phyloP scores from a whole-genome alignment of 257 asterid genomes.

The Petrea volubilis region DNA sequence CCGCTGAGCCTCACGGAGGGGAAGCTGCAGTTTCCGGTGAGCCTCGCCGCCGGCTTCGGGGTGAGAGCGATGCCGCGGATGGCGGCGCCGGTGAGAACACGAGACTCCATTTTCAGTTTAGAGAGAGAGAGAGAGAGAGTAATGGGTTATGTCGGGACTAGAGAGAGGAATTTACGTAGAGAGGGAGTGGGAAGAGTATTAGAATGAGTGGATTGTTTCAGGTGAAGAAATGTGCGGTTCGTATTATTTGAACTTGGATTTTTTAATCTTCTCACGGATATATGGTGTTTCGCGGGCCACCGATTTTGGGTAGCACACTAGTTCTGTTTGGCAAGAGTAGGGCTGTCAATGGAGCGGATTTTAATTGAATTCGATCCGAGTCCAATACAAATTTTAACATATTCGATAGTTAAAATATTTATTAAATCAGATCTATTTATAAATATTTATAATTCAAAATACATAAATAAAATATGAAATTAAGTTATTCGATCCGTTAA shows the following conservation, averaged over 20 bases:
- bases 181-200: not conserved
- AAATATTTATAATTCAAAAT: no score
- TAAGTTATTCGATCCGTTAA: no score
- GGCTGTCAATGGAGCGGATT: no score
- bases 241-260: not conserved
- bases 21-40: slow-evolving; percentile 31
- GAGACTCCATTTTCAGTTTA: slow-evolving; percentile 78
- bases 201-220: not conserved
- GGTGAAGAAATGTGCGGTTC: slow-evolving; percentile 8
- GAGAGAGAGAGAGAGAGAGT: slow-evolving; percentile 27
- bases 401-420: no score
- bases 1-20: slow-evolving; percentile 45
- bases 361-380: no score
- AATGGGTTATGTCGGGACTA: not conserved
- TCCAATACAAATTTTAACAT: no score
- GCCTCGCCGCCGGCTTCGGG: slow-evolving; percentile 44
- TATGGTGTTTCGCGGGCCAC: slow-evolving; percentile 10
- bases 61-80: slow-evolving; percentile 56
- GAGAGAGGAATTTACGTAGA: not conserved
- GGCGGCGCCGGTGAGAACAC: slow-evolving; percentile 80
- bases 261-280: slow-evolving; percentile 13
- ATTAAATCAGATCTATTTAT: no score
- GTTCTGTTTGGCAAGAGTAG: no score
- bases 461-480: no score
- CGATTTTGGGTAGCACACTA: not conserved